phyloP scores from a whole-genome alignment of 225 moss, liverwort and hornwort genomes.

The Anthoceros angustus region DNA sequence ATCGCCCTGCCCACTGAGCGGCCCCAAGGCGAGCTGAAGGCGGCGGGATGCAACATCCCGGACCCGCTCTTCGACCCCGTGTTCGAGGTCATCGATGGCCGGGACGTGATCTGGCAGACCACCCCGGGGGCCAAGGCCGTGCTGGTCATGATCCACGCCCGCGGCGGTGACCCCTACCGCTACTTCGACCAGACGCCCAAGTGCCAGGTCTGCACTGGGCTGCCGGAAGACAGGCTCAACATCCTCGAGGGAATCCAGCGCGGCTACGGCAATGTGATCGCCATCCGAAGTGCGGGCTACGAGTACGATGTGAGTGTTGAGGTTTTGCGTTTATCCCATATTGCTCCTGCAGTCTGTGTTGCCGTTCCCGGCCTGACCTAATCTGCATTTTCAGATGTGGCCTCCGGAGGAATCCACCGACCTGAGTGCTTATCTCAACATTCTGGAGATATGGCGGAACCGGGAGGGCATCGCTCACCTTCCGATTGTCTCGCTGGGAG shows the following conservation, averaged over 20 bases:
- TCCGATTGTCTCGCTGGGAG: not conserved
- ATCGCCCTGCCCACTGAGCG: not conserved
- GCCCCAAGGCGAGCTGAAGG: not conserved
- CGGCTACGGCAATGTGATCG: not conserved
- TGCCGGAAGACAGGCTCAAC: not conserved
- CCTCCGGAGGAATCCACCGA: not conserved
- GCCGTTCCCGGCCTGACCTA: not conserved
- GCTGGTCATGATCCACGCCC: conserved; percentile 1
- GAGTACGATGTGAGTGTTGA: conserved; percentile 1
- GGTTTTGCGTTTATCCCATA: not conserved
- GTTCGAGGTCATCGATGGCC: not conserved
- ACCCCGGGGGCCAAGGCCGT: conserved; percentile 3
- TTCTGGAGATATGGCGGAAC: not conserved
- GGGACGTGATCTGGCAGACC: not conserved
- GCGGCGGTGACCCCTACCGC: not conserved
- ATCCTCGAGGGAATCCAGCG: not conserved
- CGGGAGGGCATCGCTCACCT: not conserved
- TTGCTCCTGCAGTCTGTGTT: not conserved
- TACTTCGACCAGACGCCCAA: not conserved
- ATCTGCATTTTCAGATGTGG: not conserved
- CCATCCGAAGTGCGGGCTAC: not conserved
- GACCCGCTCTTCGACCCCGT: conserved; percentile 3
- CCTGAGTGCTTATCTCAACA: not conserved
- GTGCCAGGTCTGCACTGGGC: not conserved
- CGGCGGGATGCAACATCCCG: not conserved